phyloP scores from a whole-genome alignment of 1,284 basidiomycete species.

The Cryptococcus sp. region DNA sequence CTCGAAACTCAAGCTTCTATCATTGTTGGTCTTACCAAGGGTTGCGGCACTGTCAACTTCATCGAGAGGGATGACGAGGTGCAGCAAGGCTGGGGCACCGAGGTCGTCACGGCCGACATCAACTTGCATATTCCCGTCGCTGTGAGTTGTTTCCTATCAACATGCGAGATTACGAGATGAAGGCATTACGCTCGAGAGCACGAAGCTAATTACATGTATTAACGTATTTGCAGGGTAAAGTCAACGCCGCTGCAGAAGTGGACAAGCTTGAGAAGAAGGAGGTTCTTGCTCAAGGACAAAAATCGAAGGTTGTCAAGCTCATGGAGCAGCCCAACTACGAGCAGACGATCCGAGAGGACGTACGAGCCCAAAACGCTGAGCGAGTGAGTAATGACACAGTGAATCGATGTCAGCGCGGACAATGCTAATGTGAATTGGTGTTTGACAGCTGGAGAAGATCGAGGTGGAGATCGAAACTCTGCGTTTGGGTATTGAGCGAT shows the following conservation, averaged over 20 bases:
- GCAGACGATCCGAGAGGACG: conserved; percentile 73
- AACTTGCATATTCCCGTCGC: conserved; percentile 80
- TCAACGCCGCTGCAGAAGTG: conserved; percentile 81
- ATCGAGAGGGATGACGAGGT: conserved; percentile 63
- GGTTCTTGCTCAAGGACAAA: conserved; percentile 65
- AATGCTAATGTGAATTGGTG: too few relatives aligned
- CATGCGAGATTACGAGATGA: background rate
- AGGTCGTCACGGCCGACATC: conserved; percentile 72
- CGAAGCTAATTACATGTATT: background rate
- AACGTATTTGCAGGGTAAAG: conserved; percentile 64
- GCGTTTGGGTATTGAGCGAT: conserved; percentile 49
- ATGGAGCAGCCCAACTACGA: conserved; percentile 74
- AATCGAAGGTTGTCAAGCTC: conserved; percentile 76
- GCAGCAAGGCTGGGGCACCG: conserved; percentile 84
- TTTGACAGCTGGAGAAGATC: conserved; percentile 42
- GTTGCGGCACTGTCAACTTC: conserved; percentile 72
- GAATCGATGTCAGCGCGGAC: background rate
- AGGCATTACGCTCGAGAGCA: background rate
- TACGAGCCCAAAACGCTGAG: conserved; percentile 71
- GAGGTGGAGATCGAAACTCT: conserved; percentile 52
- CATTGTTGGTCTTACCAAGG: conserved; percentile 83
- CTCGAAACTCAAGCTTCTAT: conserved; percentile 73
- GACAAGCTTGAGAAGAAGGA: conserved; percentile 85
- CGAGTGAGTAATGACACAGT: conserved; percentile 61
- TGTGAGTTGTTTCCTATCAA: conserved; percentile 57